Conservation (phyloP, 2,329 filamentous ascomycete species). For the Rasamsonia emersonii region DNA sequence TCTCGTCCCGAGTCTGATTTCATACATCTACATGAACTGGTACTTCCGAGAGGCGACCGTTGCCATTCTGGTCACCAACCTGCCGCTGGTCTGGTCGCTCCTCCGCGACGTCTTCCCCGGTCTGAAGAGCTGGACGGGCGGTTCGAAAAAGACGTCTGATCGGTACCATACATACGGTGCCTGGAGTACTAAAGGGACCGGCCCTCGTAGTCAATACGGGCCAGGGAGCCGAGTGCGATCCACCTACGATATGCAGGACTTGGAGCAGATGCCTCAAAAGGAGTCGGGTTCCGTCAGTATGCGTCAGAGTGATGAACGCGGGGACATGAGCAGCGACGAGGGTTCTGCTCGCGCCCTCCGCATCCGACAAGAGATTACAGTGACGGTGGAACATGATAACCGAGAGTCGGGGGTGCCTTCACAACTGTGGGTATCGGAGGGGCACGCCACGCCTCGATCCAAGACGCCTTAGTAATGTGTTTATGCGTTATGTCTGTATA, state of each 20-base stretch:
- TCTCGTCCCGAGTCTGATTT: constrained; percentile 32
- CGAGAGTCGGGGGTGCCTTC: not conserved
- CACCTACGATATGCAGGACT: constrained; percentile 25
- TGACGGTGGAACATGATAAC: constrained; percentile 16
- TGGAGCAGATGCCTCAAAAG: constrained; percentile 20
- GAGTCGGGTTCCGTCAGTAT: constrained; percentile 20
- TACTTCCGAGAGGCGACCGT: constrained; percentile 40
- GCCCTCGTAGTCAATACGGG: constrained; percentile 13
- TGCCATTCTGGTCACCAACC: constrained; percentile 42
- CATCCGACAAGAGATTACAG: constrained; percentile 32
- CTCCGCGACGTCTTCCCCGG: constrained; percentile 40
- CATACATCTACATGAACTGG: constrained; percentile 40
- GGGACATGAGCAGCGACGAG: constrained; percentile 23
- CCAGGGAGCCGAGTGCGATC: constrained; percentile 19
- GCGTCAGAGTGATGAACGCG: constrained; percentile 19
- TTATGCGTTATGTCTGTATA: too few species aligned
- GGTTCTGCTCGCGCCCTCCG: constrained; percentile 27
- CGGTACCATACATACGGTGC: constrained; percentile 16
- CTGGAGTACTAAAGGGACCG: constrained; percentile 17
- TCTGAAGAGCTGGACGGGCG: constrained; percentile 32
- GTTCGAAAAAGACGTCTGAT: constrained; percentile 25
- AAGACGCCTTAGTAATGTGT: too few species aligned
- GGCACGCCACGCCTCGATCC: too few species aligned
- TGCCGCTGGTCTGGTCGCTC: constrained; percentile 45
- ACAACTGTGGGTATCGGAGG: too few species aligned